Conservation (phyloP, 1,139 yeast genomes). For the Zygosaccharomyces sapae region DNA sequence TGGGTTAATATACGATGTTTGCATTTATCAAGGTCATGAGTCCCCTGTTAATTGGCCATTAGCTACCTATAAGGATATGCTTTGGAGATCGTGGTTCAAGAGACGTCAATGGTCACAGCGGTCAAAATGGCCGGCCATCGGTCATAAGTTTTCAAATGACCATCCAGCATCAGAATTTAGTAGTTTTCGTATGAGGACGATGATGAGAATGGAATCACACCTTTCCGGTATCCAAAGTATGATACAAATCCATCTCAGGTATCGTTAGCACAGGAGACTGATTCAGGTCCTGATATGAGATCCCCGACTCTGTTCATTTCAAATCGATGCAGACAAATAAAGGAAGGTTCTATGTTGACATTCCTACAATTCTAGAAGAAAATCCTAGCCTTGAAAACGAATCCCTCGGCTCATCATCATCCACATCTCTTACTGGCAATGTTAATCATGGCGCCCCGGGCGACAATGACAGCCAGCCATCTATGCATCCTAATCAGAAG, state of each 20-base stretch:
- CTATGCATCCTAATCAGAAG: neutral
- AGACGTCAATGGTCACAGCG: conserved; percentile 30
- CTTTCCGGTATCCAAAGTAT: conserved; percentile 5
- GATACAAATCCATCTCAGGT: neutral
- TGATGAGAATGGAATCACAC: conserved; percentile 14
- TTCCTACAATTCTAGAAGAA: conserved; percentile 34
- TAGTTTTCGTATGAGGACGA: conserved; percentile 30
- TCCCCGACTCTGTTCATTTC: conserved; percentile 30
- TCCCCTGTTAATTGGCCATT: conserved; percentile 45
- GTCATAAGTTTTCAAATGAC: conserved; percentile 20
- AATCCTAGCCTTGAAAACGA: conserved; percentile 26
- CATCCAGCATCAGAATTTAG: conserved; percentile 28
- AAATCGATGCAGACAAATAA: conserved; percentile 27
- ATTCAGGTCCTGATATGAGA: conserved; percentile 9
- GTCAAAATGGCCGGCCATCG: neutral
- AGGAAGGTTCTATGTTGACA: conserved; percentile 25
- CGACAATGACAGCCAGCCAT: neutral
- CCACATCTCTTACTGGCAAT: conserved; percentile 8
- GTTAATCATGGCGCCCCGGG: neutral
- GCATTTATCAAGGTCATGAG: conserved; percentile 48
- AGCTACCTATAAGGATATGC: conserved; percentile 26
- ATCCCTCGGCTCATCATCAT: conserved; percentile 25
- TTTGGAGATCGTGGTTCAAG: conserved; percentile 29
- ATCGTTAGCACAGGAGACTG: neutral
- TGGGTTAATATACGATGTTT: conserved; percentile 44